Conservation (phyloP, 306 rosid species). For the Astragalus membranaceus region DNA sequence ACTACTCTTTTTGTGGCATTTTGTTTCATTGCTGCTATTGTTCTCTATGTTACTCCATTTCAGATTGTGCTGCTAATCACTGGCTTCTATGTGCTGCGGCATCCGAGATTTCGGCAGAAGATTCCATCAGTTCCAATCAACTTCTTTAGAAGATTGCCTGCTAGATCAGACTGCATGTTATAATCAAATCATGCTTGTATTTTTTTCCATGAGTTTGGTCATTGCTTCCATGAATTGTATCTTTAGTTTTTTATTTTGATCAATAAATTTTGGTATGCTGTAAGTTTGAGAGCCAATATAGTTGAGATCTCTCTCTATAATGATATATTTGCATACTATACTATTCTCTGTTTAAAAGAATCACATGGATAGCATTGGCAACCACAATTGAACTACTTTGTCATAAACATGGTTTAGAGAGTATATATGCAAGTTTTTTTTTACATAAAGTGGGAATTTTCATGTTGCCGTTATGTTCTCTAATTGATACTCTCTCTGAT, state of each 20-base stretch:
- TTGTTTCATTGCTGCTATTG: conserved; percentile 64
- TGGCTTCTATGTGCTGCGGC: conserved; percentile 64
- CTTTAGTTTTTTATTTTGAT: no score
- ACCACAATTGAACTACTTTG: not conserved
- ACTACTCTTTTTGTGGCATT: conserved; percentile 56
- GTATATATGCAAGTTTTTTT: not conserved
- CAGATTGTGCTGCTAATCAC: conserved; percentile 53
- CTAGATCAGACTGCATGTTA: conserved; percentile 85
- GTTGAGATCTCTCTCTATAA: no score
- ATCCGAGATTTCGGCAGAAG: conserved; percentile 69
- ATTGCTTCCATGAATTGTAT: no score
- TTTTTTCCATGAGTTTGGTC: no score
- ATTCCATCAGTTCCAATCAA: conserved; percentile 77
- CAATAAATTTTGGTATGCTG: no score
- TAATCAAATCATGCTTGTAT: not conserved
- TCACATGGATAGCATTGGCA: not conserved
- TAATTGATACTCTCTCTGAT: no score
- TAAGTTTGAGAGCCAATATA: no score
- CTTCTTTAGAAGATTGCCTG: conserved; percentile 82
- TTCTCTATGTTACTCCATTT: conserved; percentile 82
- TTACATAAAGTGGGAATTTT: conserved; percentile 11
- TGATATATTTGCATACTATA: no score
- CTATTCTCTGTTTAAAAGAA: no score
- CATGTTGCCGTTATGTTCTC: not conserved
- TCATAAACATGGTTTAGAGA: not conserved